These are phyloP conservation scores for Aureobasidium sp. DNA, from an alignment of 2,329 filamentous ascomycete species.

Conservation along the genomic window DNA sequence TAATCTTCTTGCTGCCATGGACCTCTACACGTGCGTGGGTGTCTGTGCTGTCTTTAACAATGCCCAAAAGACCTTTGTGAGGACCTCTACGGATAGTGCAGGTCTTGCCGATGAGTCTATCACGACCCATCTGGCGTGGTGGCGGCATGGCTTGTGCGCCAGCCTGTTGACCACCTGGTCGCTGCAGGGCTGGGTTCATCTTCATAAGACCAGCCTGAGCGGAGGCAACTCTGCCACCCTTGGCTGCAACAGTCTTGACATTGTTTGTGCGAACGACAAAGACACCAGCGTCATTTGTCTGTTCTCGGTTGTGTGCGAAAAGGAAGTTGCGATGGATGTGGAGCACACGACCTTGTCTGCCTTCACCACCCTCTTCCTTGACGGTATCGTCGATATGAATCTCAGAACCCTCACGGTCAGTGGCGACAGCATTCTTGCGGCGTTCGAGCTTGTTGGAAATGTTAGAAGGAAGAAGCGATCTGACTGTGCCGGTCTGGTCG, in stretches of 20 bases:
- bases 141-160: conserved; percentile 56
- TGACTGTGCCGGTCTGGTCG: conserved; percentile 78
- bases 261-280: conserved; percentile 81
- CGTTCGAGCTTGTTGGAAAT: conserved; percentile 82
- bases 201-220: conserved; percentile 72
- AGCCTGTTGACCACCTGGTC: conserved; percentile 48
- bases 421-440: conserved; percentile 72
- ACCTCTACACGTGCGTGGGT: conserved; percentile 80
- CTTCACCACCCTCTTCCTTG: conserved; percentile 79
- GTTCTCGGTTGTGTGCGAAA: conserved; percentile 77
- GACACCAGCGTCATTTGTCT: conserved; percentile 79
- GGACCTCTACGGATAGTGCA: conserved; percentile 80
- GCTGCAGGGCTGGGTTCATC: conserved; percentile 86
- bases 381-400: conserved; percentile 88
- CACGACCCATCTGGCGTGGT: conserved; percentile 65
- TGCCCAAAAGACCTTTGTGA: conserved; percentile 87
- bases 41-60: conserved; percentile 91
- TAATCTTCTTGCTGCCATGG: conserved; percentile 86
- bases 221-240: conserved; percentile 69
- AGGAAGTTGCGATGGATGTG: conserved; percentile 91
- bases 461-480: conserved; percentile 80
- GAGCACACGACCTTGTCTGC: conserved; percentile 77
- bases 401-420: conserved; percentile 86
- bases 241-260: conserved; percentile 86
- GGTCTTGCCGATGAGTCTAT: conserved; percentile 81